Evolutionary conservation across 2,329 filamentous ascomycete species (phyloP).

Genomic region (Aotearoamyces nothofagi): DNA sequence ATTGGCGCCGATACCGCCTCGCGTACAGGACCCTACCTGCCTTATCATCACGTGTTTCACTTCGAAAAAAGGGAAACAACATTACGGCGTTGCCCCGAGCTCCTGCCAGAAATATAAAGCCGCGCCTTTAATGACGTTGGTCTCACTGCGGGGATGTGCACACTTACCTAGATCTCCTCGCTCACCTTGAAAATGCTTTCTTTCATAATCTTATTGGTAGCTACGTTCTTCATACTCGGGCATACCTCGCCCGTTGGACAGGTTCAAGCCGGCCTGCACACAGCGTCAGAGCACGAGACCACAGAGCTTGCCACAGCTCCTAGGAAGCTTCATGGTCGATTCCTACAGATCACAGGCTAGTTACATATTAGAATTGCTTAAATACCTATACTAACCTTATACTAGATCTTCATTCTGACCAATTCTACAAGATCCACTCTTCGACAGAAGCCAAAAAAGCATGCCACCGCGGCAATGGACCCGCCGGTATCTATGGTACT

Average conservation of each 20-base stretch:
- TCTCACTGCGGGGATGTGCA: too few species aligned
- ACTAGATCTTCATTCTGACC: conserved; percentile 81
- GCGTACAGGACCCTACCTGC: too few species aligned
- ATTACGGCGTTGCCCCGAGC: too few species aligned
- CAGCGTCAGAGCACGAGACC: conserved; percentile 13
- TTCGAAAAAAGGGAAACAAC: too few species aligned
- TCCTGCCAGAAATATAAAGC: too few species aligned
- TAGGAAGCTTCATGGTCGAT: conserved; percentile 48
- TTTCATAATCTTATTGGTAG: too few species aligned
- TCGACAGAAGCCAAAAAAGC: conserved; percentile 52
- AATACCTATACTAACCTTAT: conserved; percentile 7
- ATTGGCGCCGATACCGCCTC: too few species aligned
- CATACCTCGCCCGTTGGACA: conserved; percentile 11
- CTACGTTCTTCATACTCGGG: conserved; percentile 6
- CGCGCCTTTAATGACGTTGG: too few species aligned
- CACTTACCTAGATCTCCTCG: too few species aligned
- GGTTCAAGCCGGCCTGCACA: conserved; percentile 10
- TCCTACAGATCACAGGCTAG: conserved; percentile 79
- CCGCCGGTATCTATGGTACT: conserved; percentile 69
- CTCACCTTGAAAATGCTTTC: too few species aligned
- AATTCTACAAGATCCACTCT: conserved; percentile 67
- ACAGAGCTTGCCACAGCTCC: conserved; percentile 8
- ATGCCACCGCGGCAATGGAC: conserved; percentile 67
- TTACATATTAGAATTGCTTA: conserved; percentile 5
- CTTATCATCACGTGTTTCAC: too few species aligned